phyloP scores from a whole-genome alignment of 768 basidiomycete genomes.

The Termitomyces sp. region DNA sequence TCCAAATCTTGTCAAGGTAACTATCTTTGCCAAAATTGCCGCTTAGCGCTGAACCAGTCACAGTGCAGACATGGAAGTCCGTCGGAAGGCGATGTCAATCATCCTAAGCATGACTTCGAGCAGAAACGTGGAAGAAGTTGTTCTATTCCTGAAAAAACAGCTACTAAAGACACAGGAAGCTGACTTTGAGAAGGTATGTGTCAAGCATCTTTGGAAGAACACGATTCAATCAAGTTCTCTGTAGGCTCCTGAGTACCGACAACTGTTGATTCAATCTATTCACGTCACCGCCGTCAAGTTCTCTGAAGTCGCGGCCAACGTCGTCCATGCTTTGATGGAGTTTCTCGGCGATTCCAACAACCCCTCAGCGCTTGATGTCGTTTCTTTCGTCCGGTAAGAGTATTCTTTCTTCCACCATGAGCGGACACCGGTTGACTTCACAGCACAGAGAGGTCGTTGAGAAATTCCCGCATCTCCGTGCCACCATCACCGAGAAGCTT shows the following conservation, averaged over 20 bases:
- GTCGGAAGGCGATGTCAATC: slow-evolving; percentile 84
- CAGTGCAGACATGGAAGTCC: slow-evolving; percentile 95
- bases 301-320: slow-evolving; percentile 93
- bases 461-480: slow-evolving; percentile 86
- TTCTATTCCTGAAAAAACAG: slow-evolving; percentile 95
- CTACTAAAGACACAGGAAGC: slow-evolving; percentile 89
- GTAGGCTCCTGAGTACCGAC: slow-evolving; percentile 90
- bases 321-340: slow-evolving; percentile 90
- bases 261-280: slow-evolving; percentile 94
- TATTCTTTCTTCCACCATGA: not conserved
- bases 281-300: slow-evolving; percentile 95
- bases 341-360: slow-evolving; percentile 95
- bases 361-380: slow-evolving; percentile 92
- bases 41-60: not conserved
- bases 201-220: not conserved
- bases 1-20: slow-evolving; percentile 83
- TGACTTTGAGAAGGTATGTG: slow-evolving; percentile 81
- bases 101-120: slow-evolving; percentile 91
- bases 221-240: not conserved
- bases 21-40: not conserved
- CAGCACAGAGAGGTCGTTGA: slow-evolving; percentile 82
- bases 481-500: slow-evolving; percentile 81
- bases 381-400: slow-evolving; percentile 52
- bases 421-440: not conserved
- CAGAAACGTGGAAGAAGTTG: slow-evolving; percentile 95